Evolutionary conservation across 306 rosid species (phyloP).

Genomic region (Myrica gale): DNA sequence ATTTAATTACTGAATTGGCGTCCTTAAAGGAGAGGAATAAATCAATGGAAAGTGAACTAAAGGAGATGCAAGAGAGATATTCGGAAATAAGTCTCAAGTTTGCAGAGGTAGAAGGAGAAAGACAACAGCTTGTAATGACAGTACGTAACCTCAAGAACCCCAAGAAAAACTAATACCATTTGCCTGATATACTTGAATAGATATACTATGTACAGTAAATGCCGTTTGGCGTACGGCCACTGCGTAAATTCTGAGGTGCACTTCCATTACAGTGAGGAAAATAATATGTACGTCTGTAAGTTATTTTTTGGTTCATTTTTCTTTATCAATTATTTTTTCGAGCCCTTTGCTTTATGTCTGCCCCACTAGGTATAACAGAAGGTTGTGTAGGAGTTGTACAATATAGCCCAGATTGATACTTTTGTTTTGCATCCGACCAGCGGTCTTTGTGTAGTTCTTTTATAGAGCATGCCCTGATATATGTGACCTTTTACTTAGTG

Average conservation of each 20-base stretch:
- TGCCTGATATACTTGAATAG: constrained; percentile 23
- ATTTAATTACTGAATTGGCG: constrained; percentile 43
- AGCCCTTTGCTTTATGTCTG: constrained; percentile 27
- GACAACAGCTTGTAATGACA: constrained; percentile 92
- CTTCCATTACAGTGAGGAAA: constrained; percentile 52
- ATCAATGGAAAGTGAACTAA: constrained; percentile 82
- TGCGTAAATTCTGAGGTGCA: constrained; percentile 24
- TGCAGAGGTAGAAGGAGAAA: constrained; percentile 98
- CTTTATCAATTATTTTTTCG: not conserved
- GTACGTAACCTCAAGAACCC: constrained; percentile 67
- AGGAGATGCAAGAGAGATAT: constrained; percentile 98
- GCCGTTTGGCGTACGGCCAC: constrained; percentile 7
- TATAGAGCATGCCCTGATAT: constrained; percentile 23
- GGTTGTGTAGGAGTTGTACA: constrained; percentile 26
- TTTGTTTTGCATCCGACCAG: constrained; percentile 23
- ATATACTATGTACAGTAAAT: constrained; percentile 49
- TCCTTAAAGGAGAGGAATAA: constrained; percentile 62
- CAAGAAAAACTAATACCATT: constrained; percentile 44
- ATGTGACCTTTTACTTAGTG: constrained; percentile 14
- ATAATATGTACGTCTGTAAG: constrained; percentile 44
- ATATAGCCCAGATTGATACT: constrained; percentile 16
- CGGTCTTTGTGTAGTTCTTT: constrained; percentile 23
- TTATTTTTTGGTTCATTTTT: constrained; percentile 16
- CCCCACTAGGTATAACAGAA: constrained; percentile 37
- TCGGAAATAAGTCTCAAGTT: constrained; percentile 95